These are phyloP conservation scores for Mycocentrospora acerina DNA, from an alignment of 2,329 filamentous ascomycete genomes.

Conservation along the genomic window DNA sequence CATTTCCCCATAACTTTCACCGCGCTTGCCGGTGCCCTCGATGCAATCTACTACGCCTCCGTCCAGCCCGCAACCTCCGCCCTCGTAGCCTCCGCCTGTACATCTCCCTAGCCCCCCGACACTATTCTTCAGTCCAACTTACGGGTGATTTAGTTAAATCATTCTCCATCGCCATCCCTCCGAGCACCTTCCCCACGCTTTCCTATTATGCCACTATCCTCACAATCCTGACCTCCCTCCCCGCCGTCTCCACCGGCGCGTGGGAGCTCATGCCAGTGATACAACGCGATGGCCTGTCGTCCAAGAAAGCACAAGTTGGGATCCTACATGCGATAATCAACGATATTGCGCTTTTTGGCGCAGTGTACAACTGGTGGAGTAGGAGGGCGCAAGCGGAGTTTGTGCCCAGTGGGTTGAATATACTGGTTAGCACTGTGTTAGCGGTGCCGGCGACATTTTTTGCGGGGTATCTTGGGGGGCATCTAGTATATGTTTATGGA, in stretches of 20 bases:
- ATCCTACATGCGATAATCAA: constrained; percentile 47
- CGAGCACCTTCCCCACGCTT: constrained; percentile 41
- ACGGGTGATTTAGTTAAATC: constrained; percentile 25
- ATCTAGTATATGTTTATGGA: constrained; percentile 49
- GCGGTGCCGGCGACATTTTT: constrained; percentile 40
- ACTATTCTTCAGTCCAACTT: background rate
- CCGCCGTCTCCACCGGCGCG: constrained; percentile 35
- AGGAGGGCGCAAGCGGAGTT: constrained; percentile 35
- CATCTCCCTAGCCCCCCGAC: background rate
- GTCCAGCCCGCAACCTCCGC: constrained; percentile 36
- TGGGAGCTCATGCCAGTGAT: constrained; percentile 46
- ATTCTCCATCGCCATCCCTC: constrained; percentile 25
- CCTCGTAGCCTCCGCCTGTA: constrained; percentile 32
- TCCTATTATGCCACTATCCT: constrained; percentile 50
- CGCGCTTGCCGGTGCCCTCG: constrained; percentile 45
- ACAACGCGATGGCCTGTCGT: constrained; percentile 46
- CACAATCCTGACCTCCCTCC: constrained; percentile 36
- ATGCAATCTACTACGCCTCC: constrained; percentile 41
- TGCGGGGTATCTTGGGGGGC: constrained; percentile 47
- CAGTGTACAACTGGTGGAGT: constrained; percentile 49
- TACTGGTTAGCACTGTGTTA: constrained; percentile 40
- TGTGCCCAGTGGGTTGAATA: constrained; percentile 39
- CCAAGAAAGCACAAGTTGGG: constrained; percentile 45
- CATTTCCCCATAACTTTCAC: constrained; percentile 53
- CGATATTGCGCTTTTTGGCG: constrained; percentile 43